Base-by-base conservation (phyloP, 257 asterid genomes). In the Eustoma russellianum region DNA sequence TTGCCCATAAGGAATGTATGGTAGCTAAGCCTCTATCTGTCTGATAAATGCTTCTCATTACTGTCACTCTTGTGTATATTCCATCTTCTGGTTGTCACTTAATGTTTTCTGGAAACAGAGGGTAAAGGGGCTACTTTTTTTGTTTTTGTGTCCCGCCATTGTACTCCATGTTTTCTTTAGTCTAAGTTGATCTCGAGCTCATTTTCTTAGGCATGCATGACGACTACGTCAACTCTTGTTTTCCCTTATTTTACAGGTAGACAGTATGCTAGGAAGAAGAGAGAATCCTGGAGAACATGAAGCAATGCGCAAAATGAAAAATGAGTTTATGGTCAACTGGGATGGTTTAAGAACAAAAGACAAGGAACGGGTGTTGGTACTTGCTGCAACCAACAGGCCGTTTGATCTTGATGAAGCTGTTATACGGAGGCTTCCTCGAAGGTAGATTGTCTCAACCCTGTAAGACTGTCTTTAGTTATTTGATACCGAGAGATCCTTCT, bases 261-360 rank as follows among this genome's bases (percentile, higher is more conserved):
- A 88, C 79, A 88, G 95, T 74, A 88, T 88, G 97, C 66, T 88
- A 62, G 97, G 97, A 68, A 79, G 97, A 73, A 85, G 97, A 53
- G 97, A 85, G 79, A 88, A 82, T 64, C 95, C 97, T 6, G 95
- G 97, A 52, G 94, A 88, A 77, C 95, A 88, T 73, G 97, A 82
- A 81, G 94, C 95, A 55, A 88, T 88, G 97, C 92, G 95, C 57
- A 88, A 88, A 81, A 88, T 88, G 94, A 88, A 88, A 70, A 88
- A 88, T 60, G 94, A 88, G 66, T 88, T 88, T 65, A 88, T 88
- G 96, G 83, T 87, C 57, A 87, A 83, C 59, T 87, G 94, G 97
- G 97, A 85, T 67, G 97, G 95, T 67, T 70, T 88, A 69, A 85
- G 95, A 60, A 85, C 97, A 6, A 88, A 85, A 77, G 97, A 85